These are phyloP conservation scores for Globisporangium megalacanthum DNA, from an alignment of 352 stramenopile genomes.

Conservation along the genomic window DNA sequence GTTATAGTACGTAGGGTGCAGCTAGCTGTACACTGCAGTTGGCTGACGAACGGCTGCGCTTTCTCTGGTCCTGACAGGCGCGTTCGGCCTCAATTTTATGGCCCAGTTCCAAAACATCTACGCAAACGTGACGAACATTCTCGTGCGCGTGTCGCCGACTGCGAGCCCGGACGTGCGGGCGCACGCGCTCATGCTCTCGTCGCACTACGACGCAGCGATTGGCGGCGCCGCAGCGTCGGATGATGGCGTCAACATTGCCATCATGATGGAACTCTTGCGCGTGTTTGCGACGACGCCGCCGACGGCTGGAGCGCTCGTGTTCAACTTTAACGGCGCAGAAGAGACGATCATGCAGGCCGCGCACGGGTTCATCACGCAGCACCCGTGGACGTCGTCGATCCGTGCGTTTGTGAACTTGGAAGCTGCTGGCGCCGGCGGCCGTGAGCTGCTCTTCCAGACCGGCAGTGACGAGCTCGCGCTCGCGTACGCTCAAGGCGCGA, in stretches of 20 bases:
- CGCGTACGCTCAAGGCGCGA: constrained; percentile 62
- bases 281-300: constrained; percentile 37
- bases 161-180: constrained; percentile 21
- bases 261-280: constrained; percentile 71
- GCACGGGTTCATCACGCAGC: constrained; percentile 78
- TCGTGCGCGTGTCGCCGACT: constrained; percentile 51
- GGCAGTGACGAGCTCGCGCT: constrained; percentile 67
- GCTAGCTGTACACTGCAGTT: too few relatives aligned
- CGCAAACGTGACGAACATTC: constrained; percentile 78
- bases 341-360: constrained; percentile 77
- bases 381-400: constrained; percentile 65
- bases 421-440: constrained; percentile 56
- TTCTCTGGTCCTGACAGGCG: constrained; percentile 16
- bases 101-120: constrained; percentile 84
- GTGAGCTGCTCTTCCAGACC: constrained; percentile 76
- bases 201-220: constrained; percentile 76
- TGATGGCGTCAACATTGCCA: constrained; percentile 75
- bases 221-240: constrained; percentile 63
- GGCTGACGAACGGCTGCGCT: too few relatives aligned
- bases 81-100: constrained; percentile 74
- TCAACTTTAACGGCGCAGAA: constrained; percentile 81
- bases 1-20: neutral
- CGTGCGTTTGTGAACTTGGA: constrained; percentile 79
- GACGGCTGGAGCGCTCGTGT: constrained; percentile 46
- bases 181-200: constrained; percentile 67